These are phyloP conservation scores for Eutrema yunnanense DNA, from an alignment of 345 rosid genomes.

Conservation along the genomic window DNA sequence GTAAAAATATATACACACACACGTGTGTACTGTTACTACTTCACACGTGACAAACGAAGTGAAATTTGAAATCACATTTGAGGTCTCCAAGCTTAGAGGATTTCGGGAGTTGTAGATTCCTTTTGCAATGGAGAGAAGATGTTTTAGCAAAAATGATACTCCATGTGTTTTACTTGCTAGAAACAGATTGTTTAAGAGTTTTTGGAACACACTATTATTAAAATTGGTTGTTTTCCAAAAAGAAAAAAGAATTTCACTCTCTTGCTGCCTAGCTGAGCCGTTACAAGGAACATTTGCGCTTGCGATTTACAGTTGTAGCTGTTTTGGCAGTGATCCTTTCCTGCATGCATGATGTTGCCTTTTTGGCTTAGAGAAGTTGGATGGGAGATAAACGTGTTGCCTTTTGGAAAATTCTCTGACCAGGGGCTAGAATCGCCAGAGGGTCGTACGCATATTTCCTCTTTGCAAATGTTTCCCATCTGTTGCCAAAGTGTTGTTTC, in stretches of 20 bases:
- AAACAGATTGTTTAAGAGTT: background rate
- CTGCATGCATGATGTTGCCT: background rate
- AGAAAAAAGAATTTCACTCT: background rate
- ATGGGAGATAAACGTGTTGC: conserved; percentile 27
- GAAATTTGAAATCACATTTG: conserved; percentile 4
- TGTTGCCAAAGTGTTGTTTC: conserved; percentile 67
- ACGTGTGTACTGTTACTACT: background rate
- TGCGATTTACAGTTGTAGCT: conserved; percentile 34
- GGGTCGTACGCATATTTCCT: conserved; percentile 76
- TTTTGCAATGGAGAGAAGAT: too few species aligned
- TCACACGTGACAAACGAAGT: conserved; percentile 1
- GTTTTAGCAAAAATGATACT: background rate
- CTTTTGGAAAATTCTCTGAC: conserved; percentile 73
- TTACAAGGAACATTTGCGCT: background rate
- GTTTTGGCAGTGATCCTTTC: conserved; percentile 16
- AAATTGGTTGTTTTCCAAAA: background rate
- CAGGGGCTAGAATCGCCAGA: conserved; percentile 78
- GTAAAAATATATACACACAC: background rate
- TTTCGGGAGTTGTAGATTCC: too few species aligned
- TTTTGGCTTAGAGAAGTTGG: conserved; percentile 13
- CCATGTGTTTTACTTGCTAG: background rate
- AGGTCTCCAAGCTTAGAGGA: background rate
- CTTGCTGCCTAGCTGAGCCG: conserved; percentile 22
- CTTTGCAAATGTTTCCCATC: conserved; percentile 59
- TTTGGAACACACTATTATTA: background rate